Evolutionary conservation across 2,329 filamentous ascomycete genomes (phyloP).

Genomic region (Aspergillus fijiensis): DNA sequence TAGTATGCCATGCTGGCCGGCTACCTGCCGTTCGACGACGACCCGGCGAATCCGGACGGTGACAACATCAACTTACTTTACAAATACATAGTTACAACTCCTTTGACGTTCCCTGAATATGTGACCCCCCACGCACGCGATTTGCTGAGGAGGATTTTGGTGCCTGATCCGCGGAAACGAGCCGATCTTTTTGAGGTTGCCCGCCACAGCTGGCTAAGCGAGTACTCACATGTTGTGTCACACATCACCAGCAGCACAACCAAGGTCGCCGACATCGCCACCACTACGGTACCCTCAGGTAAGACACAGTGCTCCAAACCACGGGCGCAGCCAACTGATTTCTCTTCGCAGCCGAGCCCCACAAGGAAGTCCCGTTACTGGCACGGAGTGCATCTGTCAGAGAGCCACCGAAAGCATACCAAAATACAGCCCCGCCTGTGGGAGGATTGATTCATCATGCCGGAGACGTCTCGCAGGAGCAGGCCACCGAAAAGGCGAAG

Average conservation of each 20-base stretch:
- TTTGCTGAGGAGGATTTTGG: constrained; percentile 85
- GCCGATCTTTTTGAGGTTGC: constrained; percentile 97
- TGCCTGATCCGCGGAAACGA: constrained; percentile 90
- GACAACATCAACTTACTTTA: constrained; percentile 99
- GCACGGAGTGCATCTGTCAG: constrained; percentile 90
- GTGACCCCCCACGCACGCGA: constrained; percentile 96
- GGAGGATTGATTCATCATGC: constrained; percentile 70
- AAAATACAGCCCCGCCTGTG: constrained; percentile 48
- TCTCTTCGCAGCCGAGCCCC: constrained; percentile 43
- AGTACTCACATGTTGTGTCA: constrained; percentile 93
- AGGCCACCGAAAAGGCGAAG: constrained; percentile 64
- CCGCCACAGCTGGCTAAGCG: constrained; percentile 95
- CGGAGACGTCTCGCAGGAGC: constrained; percentile 68
- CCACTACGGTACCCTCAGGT: constrained; percentile 67
- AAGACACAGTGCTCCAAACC: constrained; percentile 26
- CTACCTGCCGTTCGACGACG: constrained; percentile 96
- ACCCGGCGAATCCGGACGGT: constrained; percentile 95
- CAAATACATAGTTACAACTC: constrained; percentile 98
- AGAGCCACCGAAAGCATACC: constrained; percentile 70
- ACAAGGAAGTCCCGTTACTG: constrained; percentile 60
- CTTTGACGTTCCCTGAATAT: constrained; percentile 96
- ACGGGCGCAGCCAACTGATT: constrained; percentile 6
- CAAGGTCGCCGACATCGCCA: constrained; percentile 78
- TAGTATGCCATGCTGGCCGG: constrained; percentile 98
- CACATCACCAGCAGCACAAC: constrained; percentile 97